A percentile compares a stretch with the other conserved stretches of the same genome.
phyloP scores from a whole-genome alignment of 176 grass and related monocot genomes.

The Triticum turgidum region DNA sequence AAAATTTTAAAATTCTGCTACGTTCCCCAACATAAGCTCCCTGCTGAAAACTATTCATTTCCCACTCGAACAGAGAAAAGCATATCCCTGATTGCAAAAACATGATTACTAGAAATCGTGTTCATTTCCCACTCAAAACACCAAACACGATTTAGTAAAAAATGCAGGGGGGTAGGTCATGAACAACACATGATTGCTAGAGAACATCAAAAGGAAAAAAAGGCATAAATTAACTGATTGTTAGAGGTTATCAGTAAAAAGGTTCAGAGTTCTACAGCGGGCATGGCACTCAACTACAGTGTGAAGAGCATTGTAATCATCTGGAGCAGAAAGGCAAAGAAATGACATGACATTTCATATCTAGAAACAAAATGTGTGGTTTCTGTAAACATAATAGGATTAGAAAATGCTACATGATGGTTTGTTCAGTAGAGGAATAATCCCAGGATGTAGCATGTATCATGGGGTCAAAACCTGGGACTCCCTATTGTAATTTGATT shows the following conservation, averaged over 20 bases:
- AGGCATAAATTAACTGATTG: background rate
- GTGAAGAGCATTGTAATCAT: background rate
- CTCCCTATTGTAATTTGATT: background rate
- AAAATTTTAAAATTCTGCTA: too few relatives aligned
- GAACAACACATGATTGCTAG: conserved; percentile 15
- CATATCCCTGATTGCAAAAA: too few relatives aligned
- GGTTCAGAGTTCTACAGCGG: background rate
- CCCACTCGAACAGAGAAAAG: too few relatives aligned
- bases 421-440: background rate
- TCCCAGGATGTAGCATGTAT: background rate
- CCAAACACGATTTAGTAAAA: too few relatives aligned
- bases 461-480: background rate
- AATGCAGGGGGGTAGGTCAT: background rate
- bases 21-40: too few relatives aligned
- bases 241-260: conserved; percentile 6
- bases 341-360: background rate
- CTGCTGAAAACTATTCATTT: too few relatives aligned
- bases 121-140: too few relatives aligned
- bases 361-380: background rate
- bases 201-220: conserved; percentile 16
- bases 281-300: conserved; percentile 6
- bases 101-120: too few relatives aligned
- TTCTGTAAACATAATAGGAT: background rate
- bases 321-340: background rate
- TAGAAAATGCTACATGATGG: background rate